Evolutionary conservation across 2,329 filamentous ascomycete species (phyloP).

Genomic region (Chaetomium olivaceum): DNA sequence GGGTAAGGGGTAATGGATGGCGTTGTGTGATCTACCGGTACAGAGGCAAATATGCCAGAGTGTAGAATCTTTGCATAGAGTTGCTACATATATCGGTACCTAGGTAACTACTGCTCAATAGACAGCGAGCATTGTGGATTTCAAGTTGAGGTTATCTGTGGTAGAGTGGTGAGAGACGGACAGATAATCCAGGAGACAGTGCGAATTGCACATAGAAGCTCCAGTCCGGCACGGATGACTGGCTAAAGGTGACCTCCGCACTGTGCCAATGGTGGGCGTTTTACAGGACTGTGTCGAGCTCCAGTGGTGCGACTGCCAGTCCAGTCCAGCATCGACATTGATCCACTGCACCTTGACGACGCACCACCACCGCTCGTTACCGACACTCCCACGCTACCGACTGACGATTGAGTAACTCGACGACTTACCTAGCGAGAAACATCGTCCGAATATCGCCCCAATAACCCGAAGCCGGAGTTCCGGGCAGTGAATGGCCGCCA

Average conservation of each 20-base stretch:
- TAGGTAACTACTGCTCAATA: conserved; percentile 1
- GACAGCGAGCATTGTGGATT: not conserved
- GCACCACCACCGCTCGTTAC: not conserved
- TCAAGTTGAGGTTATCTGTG: not conserved
- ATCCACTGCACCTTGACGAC: not conserved
- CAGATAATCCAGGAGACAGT: not conserved
- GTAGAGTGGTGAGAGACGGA: not conserved
- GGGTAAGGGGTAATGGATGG: not conserved
- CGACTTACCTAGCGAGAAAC: not conserved
- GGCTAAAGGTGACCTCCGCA: not conserved
- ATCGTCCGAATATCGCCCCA: conserved; percentile 5
- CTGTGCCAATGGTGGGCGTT: not conserved
- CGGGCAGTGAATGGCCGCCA: conserved; percentile 40
- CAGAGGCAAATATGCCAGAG: not conserved
- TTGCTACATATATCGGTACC: not conserved
- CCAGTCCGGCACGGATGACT: not conserved
- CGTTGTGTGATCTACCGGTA: not conserved
- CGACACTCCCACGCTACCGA: not conserved
- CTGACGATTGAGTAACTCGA: not conserved
- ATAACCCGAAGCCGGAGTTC: not conserved
- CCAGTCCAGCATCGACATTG: not conserved
- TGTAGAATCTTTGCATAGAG: conserved; percentile 17
- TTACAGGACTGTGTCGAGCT: not conserved
- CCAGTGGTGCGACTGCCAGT: not conserved
- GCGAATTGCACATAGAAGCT: not conserved